phyloP scores from a whole-genome alignment of 371 early-diverging fungal species.

The Rhizopus stolonifer region DNA sequence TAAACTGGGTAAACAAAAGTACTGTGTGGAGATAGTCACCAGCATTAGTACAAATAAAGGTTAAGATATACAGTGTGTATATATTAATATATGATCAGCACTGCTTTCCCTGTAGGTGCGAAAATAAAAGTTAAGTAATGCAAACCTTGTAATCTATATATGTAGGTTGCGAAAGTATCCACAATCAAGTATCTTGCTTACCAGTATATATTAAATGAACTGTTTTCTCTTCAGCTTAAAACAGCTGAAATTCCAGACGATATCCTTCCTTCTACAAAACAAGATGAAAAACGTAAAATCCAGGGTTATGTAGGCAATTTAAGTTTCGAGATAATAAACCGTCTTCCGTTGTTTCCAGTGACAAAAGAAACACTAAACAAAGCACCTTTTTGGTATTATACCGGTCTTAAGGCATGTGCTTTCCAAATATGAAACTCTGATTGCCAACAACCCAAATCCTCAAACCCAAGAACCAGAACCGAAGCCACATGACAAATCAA shows the following conservation, averaged over 20 bases:
- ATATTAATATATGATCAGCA: too few relatives aligned
- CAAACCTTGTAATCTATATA: slow-evolving; percentile 3
- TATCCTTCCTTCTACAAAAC: slow-evolving; percentile 3
- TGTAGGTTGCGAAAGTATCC: neutral
- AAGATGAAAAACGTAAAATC: slow-evolving; percentile 1
- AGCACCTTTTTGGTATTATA: slow-evolving; percentile 2
- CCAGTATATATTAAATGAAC: neutral
- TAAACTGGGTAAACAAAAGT: too few relatives aligned
- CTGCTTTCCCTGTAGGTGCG: too few relatives aligned
- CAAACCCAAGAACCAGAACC: slow-evolving; percentile 2
- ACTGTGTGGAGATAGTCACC: too few relatives aligned
- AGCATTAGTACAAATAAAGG: too few relatives aligned
- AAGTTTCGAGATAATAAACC: slow-evolving; percentile 2
- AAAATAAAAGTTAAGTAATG: too few relatives aligned
- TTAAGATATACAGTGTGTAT: too few relatives aligned
- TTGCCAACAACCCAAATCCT: slow-evolving; percentile 4
- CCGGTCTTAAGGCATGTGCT: slow-evolving; percentile 3
- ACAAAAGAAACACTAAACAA: slow-evolving; percentile 8
- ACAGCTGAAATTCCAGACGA: neutral
- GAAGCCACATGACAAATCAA: slow-evolving; percentile 2
- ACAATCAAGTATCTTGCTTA: slow-evolving; percentile 1
- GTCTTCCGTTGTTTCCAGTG: slow-evolving; percentile 5
- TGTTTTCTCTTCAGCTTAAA: slow-evolving; percentile 5
- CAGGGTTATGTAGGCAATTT: slow-evolving; percentile 1
- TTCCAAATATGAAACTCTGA: slow-evolving; percentile 2